phyloP scores from a whole-genome alignment of 2,329 filamentous ascomycete species.

The Paecilomyces niveus region DNA sequence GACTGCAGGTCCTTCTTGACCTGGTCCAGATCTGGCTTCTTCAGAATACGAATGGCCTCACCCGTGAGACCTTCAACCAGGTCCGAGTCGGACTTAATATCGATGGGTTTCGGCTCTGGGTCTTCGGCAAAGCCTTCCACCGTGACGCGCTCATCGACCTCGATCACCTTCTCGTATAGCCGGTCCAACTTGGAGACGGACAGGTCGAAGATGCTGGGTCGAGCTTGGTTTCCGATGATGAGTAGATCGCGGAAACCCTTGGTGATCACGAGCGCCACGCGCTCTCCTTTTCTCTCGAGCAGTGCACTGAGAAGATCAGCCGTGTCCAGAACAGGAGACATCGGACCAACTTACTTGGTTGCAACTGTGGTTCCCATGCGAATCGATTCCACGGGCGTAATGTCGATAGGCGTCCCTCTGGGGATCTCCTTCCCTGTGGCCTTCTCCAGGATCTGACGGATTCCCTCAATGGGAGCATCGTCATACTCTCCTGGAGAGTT shows the following conservation, averaged over 20 bases:
- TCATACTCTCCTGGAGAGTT: constrained; percentile 18
- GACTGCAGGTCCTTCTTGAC: constrained; percentile 52
- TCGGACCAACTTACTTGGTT: constrained; percentile 50
- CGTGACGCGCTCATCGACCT: constrained; percentile 40
- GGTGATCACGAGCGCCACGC: constrained; percentile 74
- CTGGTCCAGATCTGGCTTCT: constrained; percentile 48
- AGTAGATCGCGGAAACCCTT: constrained; percentile 78
- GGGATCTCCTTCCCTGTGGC: constrained; percentile 10
- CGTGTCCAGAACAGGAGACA: constrained; percentile 58
- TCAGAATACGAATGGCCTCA: constrained; percentile 61
- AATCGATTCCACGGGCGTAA: constrained; percentile 40
- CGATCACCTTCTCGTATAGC: constrained; percentile 15
- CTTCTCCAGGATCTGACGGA: constrained; percentile 58
- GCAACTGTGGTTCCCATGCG: constrained; percentile 90
- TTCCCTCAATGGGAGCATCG: constrained; percentile 65
- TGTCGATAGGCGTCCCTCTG: constrained; percentile 9
- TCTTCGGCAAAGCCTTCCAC: constrained; percentile 27
- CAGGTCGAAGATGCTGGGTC: constrained; percentile 80
- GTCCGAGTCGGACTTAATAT: constrained; percentile 9
- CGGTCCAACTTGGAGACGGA: constrained; percentile 70
- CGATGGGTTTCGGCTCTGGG: constrained; percentile 11
- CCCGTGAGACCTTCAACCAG: constrained; percentile 43
- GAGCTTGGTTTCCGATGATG: constrained; percentile 78
- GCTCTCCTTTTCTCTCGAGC: constrained; percentile 77
- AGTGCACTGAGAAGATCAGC: constrained; percentile 82